Percentiles rank a stretch among this genome's conserved stretches.
phyloP scores from a whole-genome alignment of 2,329 filamentous ascomycete genomes.

The Epichloe glyceriae region DNA sequence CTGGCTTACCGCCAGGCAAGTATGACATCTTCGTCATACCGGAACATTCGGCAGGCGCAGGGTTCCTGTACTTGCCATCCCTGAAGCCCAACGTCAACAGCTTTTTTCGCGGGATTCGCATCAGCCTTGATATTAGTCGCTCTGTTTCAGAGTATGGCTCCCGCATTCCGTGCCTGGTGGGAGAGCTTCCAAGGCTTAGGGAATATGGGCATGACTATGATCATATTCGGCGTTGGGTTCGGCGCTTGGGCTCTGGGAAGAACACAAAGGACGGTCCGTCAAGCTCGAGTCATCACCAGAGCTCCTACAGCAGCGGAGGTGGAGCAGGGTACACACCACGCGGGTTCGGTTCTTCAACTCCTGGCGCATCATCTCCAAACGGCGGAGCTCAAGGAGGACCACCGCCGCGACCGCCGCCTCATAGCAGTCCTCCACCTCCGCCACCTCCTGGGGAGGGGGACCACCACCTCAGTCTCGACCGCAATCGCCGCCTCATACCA shows the following conservation, averaged over 20 bases:
- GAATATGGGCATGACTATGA: conserved; percentile 57
- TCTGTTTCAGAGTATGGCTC: conserved; percentile 60
- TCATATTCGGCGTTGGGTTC: conserved; percentile 61
- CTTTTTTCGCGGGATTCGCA: conserved; percentile 79
- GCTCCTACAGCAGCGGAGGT: conserved; percentile 10
- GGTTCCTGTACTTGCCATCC: conserved; percentile 90
- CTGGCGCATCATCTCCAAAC: conserved; percentile 18
- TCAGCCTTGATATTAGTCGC: conserved; percentile 61
- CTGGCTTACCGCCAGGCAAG: conserved; percentile 70
- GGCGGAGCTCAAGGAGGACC: conserved; percentile 15
- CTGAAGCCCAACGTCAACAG: conserved; percentile 76
- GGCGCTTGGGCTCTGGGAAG: conserved; percentile 55
- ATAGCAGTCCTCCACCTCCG: conserved; percentile 8
- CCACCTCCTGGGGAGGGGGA: conserved; percentile 2
- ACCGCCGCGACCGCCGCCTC: conserved; percentile 20
- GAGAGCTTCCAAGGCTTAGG: conserved; percentile 56
- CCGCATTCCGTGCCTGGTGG: conserved; percentile 63
- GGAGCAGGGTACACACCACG: conserved; percentile 10
- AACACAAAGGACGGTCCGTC: conserved; percentile 21
- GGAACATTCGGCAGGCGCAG: conserved; percentile 74
- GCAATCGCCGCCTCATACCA: neutral
- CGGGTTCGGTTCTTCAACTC: conserved; percentile 17
- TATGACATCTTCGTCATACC: conserved; percentile 98
- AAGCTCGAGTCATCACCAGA: conserved; percentile 10
- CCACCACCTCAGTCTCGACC: conserved; percentile 5